Percentiles rank a stretch among this genome's conserved stretches.
Conservation (phyloP, 148 eudicot species). For the Rheum nobile region DNA sequence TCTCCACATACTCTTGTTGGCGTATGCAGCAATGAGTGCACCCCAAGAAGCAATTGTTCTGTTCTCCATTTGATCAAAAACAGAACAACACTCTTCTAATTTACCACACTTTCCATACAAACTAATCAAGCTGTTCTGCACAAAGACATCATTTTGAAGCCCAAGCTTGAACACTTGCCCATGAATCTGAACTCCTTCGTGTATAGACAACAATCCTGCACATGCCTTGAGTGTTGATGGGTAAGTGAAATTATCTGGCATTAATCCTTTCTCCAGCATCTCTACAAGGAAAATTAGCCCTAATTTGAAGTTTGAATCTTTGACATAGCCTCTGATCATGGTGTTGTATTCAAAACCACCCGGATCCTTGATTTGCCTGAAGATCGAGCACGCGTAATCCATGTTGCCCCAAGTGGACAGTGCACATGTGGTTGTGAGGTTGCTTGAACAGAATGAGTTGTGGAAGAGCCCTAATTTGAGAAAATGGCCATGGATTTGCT, state of each 20-base stretch:
- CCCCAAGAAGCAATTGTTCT: slow-evolving; percentile 53
- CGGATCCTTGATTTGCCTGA: slow-evolving; percentile 32
- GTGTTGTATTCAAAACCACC: slow-evolving; percentile 37
- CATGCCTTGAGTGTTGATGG: slow-evolving; percentile 44
- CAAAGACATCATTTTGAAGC: slow-evolving; percentile 34
- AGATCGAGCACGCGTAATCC: slow-evolving; percentile 42
- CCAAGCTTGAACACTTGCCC: slow-evolving; percentile 46
- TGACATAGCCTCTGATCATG: slow-evolving; percentile 42
- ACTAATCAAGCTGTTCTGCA: slow-evolving; percentile 54
- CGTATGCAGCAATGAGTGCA: slow-evolving; percentile 47
- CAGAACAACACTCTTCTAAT: slow-evolving; percentile 22
- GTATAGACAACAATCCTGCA: slow-evolving; percentile 17
- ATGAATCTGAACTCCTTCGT: slow-evolving; percentile 38
- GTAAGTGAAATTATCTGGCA: slow-evolving; percentile 39
- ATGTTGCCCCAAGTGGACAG: slow-evolving; percentile 46
- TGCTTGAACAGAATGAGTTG: slow-evolving; percentile 33
- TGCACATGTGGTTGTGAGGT: slow-evolving; percentile 40
- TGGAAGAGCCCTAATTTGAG: slow-evolving; percentile 31
- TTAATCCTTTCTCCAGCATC: slow-evolving; percentile 31
- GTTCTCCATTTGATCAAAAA: slow-evolving; percentile 31
- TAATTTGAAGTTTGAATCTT: slow-evolving; percentile 18
- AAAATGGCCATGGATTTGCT: slow-evolving; percentile 41
- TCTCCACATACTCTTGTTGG: slow-evolving; percentile 33
- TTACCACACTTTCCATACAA: slow-evolving; percentile 50
- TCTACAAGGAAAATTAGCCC: slow-evolving; percentile 27